phyloP scores from a whole-genome alignment of 148 eudicot species.

The Diospyros kaki region DNA sequence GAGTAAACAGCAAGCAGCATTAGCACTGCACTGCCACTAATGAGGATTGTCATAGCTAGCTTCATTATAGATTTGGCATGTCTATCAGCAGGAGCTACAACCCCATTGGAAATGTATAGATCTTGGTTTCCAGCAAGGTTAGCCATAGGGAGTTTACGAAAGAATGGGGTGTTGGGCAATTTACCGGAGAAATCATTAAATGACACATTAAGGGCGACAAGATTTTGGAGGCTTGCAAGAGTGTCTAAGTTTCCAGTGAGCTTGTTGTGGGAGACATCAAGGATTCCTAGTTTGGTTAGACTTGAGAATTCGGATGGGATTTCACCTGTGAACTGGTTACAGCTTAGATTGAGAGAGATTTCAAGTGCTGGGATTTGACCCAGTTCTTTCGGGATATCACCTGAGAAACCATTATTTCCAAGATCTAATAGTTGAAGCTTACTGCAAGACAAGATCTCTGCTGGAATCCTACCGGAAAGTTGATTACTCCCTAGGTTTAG shows the following conservation, averaged over 20 bases:
- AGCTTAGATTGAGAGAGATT: slow-evolving; percentile 84
- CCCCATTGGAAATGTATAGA: slow-evolving; percentile 49
- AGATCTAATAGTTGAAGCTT: slow-evolving; percentile 79
- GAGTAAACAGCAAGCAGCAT: slow-evolving; percentile 62
- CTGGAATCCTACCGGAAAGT: slow-evolving; percentile 65
- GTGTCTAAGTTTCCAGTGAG: slow-evolving; percentile 56
- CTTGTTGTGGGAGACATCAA: slow-evolving; percentile 83
- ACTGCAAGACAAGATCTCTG: slow-evolving; percentile 68
- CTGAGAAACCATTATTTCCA: slow-evolving; percentile 70
- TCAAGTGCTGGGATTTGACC: slow-evolving; percentile 81
- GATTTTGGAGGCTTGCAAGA: slow-evolving; percentile 68
- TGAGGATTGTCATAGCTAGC: slow-evolving; percentile 72
- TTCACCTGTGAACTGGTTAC: slow-evolving; percentile 59
- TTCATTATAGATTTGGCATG: slow-evolving; percentile 47
- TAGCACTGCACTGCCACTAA: slow-evolving; percentile 61
- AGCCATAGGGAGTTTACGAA: slow-evolving; percentile 67
- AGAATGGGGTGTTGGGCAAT: slow-evolving; percentile 78
- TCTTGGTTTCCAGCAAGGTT: slow-evolving; percentile 63
- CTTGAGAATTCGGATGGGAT: slow-evolving; percentile 71
- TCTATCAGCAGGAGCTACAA: slow-evolving; percentile 24
- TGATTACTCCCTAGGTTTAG: slow-evolving; percentile 68
- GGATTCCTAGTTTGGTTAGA: slow-evolving; percentile 61
- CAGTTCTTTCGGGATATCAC: slow-evolving; percentile 76
- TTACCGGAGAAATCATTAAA: slow-evolving; percentile 80
- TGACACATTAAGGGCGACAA: slow-evolving; percentile 78